phyloP scores from a whole-genome alignment of 2,329 filamentous ascomycete genomes.

The Fusarium sp. region DNA sequence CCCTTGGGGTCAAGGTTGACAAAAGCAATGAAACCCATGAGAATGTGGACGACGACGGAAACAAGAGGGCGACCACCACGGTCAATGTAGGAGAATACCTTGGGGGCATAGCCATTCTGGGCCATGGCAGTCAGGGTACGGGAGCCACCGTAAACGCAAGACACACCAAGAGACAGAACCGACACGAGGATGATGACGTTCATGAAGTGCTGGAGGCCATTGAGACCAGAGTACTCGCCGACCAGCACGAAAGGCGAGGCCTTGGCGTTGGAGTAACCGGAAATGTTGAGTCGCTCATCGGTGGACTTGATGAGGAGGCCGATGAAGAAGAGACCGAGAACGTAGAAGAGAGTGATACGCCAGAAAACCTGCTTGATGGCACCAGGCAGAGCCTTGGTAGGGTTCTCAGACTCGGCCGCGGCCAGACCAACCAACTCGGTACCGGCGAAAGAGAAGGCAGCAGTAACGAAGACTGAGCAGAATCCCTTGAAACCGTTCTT shows the following conservation, averaged over 20 bases:
- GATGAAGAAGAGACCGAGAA: constrained; percentile 63
- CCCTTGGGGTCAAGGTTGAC: constrained; percentile 62
- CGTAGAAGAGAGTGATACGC: constrained; percentile 65
- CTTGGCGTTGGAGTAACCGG: constrained; percentile 46
- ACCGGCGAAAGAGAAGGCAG: constrained; percentile 77
- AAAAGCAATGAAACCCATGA: constrained; percentile 64
- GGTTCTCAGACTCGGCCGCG: constrained; percentile 76
- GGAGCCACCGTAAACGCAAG: constrained; percentile 67
- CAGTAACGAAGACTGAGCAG: constrained; percentile 77
- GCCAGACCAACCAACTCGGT: constrained; percentile 78
- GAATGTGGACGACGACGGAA: constrained; percentile 60
- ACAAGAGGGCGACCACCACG: constrained; percentile 64
- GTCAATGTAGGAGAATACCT: constrained; percentile 67
- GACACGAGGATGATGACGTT: constrained; percentile 68
- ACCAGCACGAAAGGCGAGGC: constrained; percentile 67
- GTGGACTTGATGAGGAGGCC: constrained; percentile 62
- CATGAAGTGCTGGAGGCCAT: constrained; percentile 65
- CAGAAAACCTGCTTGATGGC: constrained; percentile 81
- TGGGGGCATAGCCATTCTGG: constrained; percentile 67
- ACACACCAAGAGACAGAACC: constrained; percentile 68
- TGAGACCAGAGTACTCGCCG: constrained; percentile 63
- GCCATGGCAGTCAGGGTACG: constrained; percentile 68
- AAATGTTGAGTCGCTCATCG: constrained; percentile 57
- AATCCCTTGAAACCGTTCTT: constrained; percentile 79
- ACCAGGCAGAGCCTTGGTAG: constrained; percentile 77